These are phyloP conservation scores for Eutrema heterophyllum DNA, from an alignment of 345 rosid genomes.

Conservation along the genomic window DNA sequence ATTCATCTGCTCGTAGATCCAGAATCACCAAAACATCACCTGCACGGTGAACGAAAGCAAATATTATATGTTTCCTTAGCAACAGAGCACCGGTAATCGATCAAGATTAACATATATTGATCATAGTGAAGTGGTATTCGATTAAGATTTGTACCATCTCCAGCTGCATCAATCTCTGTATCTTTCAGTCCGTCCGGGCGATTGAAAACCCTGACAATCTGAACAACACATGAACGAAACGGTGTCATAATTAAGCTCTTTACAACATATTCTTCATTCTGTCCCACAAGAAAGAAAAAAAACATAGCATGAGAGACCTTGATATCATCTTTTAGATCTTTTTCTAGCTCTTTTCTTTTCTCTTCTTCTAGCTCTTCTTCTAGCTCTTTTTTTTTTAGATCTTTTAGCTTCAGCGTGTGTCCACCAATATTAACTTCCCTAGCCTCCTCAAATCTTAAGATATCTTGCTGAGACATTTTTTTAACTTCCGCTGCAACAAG, in stretches of 20 bases:
- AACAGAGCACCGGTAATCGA: neutral
- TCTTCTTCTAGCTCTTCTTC: no score
- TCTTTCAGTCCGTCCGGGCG: slow-evolving; percentile 76
- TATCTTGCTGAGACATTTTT: slow-evolving; percentile 75
- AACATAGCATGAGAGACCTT: neutral
- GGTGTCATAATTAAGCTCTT: neutral
- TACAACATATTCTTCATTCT: neutral
- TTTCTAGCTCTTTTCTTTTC: no score
- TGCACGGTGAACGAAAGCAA: slow-evolving; percentile 28
- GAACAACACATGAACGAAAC: slow-evolving; percentile 9
- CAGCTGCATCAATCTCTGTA: slow-evolving; percentile 82
- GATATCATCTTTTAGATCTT: no score
- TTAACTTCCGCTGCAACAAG: slow-evolving; percentile 78
- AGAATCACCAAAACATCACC: slow-evolving; percentile 94
- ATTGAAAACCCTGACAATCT: slow-evolving; percentile 86
- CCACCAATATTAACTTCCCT: slow-evolving; percentile 74
- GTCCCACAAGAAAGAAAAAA: neutral
- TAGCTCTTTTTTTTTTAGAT: no score
- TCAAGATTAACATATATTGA: neutral
- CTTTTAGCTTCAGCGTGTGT: slow-evolving; percentile 53
- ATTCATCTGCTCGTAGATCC: slow-evolving; percentile 84
- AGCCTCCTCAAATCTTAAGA: slow-evolving; percentile 67
- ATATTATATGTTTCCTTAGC: neutral
- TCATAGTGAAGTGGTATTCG: neutral
- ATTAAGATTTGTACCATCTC: slow-evolving; percentile 57